Base-by-base conservation (phyloP, 2,329 filamentous ascomycete species). In the Elsinoe arachidis region DNA sequence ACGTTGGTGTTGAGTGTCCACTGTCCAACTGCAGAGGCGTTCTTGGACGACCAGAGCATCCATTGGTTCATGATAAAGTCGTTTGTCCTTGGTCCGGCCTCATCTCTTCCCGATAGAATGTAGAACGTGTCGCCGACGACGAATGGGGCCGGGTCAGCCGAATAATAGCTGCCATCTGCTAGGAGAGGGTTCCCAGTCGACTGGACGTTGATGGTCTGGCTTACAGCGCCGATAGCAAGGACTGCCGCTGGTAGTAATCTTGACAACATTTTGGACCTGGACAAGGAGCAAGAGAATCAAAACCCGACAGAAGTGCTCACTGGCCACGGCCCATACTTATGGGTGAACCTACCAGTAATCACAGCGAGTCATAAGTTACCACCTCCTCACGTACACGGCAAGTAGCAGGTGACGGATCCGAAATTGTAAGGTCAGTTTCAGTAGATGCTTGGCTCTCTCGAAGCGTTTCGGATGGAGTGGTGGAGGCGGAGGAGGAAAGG, bases 21-120 rank as follows among this genome's bases (percentile, higher is more conserved):
- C 38, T 53, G n/a, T 33, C 49, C 49, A 26, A 21, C 49, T 10
- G 49, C 26, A 39, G n/a, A n/a, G 5, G 49, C 33, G 5, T 34
- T 53, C 49, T 53, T 53, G 49, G 49, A 53, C 15, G 56, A 58
- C 26, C 51, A 58, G 1, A 58, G 49, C 41, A 52, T 41, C 56
- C 56, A 58, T n/a, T 58, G 37, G 11, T 55, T 58, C 56, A 58
- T 58, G 41, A 53, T 53, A 39, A 53, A 53, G 49, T 58, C 52
- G 38, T 58, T 54, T 38, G 33, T 58, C 5, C 46, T 58, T 15
- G 56, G 52, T 17, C 38, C 56, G 15, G 51, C 44, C 39, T 58
- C 56, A 47, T 58, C 56, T 19, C 44, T 49, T 23, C 52, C 56
- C 11, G 56, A 52, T 14, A 58, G 39, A 30, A 58, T 52, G 30